A percentile compares a stretch with the other conserved stretches of the same genome.
Conservation (phyloP, 371 early-diverging fungal genomes). For the Mucor saturninus region DNA sequence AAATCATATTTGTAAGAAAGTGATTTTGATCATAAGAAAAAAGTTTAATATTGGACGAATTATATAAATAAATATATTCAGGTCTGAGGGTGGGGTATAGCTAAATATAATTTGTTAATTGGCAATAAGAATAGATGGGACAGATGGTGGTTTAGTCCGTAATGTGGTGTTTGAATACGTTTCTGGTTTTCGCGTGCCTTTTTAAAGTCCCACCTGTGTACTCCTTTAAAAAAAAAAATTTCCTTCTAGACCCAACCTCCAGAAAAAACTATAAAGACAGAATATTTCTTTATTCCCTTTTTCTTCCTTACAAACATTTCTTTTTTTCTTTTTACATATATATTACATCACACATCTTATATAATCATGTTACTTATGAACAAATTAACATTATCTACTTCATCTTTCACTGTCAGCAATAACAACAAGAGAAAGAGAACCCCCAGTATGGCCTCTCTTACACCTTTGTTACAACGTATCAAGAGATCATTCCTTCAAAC, state of each 20-base stretch:
- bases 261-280: not conserved
- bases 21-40: not conserved
- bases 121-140: not conserved
- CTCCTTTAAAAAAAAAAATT: not conserved
- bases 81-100: not conserved
- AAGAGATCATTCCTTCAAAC: conserved; percentile 8
- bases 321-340: not conserved
- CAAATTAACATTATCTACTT: conserved; percentile 6
- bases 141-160: not conserved
- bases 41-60: conserved; percentile 1
- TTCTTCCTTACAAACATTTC: not conserved
- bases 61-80: not conserved
- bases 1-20: not conserved
- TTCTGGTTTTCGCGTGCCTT: conserved; percentile 4
- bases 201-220: conserved; percentile 4
- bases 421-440: conserved; percentile 18
- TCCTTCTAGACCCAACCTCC: conserved; percentile 1
- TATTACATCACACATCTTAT: not conserved
- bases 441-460: conserved; percentile 7
- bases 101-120: not conserved
- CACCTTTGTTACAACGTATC: conserved; percentile 12
- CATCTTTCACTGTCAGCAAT: conserved; percentile 5
- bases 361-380: conserved; percentile 9
- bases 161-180: conserved; percentile 3
- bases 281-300: not conserved